Conservation (phyloP, 768 basidiomycete species). For the Peribolospora baueri region DNA sequence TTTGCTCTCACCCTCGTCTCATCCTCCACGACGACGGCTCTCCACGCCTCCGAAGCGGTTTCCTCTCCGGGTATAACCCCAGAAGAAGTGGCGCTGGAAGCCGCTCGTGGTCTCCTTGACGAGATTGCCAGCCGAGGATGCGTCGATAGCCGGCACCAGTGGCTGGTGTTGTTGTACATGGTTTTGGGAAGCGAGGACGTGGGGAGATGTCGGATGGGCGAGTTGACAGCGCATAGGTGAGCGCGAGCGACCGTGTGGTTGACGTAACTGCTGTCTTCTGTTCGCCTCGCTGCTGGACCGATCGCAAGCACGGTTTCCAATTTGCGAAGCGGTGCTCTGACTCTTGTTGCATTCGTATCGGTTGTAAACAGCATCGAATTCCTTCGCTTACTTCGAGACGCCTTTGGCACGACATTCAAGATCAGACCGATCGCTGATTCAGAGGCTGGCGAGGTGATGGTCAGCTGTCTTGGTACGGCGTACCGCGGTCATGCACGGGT, state of each 20-base stretch:
- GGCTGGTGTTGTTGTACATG: conserved; percentile 66
- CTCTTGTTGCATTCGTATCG: not conserved
- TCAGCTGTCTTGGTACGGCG: too few species aligned
- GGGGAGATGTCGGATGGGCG: conserved; percentile 62
- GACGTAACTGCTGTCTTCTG: not conserved
- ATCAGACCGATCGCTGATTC: conserved; percentile 26
- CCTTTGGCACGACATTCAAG: conserved; percentile 86
- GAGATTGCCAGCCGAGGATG: conserved; percentile 70
- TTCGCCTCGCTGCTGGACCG: conserved; percentile 5
- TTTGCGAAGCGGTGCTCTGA: conserved; percentile 9
- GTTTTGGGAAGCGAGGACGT: conserved; percentile 94
- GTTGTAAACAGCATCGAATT: conserved; percentile 51
- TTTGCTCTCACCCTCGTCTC: conserved; percentile 77
- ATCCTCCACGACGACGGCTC: conserved; percentile 69
- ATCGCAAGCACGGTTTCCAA: too few species aligned
- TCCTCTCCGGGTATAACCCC: conserved; percentile 57
- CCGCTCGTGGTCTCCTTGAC: conserved; percentile 48
- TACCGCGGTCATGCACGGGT: too few species aligned
- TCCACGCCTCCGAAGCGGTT: conserved; percentile 66
- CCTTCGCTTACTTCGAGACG: conserved; percentile 49
- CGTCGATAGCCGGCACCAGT: conserved; percentile 71
- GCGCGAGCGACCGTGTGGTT: conserved; percentile 12
- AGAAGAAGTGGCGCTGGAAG: conserved; percentile 70
- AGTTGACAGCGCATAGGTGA: conserved; percentile 57
- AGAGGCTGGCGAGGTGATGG: not conserved